phyloP scores from a whole-genome alignment of 495 filamentous ascomycete genomes.

The Aspergillus olivimuriae region DNA sequence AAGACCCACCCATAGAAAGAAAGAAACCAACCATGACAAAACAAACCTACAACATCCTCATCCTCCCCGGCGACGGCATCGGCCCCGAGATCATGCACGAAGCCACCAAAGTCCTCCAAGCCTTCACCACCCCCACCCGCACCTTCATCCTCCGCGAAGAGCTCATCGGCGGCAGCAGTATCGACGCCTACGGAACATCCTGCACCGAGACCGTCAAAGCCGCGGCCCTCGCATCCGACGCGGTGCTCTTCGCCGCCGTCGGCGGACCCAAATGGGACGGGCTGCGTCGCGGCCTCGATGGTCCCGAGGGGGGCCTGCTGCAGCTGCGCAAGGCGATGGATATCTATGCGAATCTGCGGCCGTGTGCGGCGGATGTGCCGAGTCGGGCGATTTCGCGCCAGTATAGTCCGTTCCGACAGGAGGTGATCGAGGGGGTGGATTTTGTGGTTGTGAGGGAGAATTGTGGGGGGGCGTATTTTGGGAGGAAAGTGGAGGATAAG shows the following conservation, averaged over 20 bases:
- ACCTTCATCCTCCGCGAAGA: constrained; percentile 39
- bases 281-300: constrained; percentile 33
- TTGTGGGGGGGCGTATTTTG: constrained; percentile 49
- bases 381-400: constrained; percentile 31
- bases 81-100: constrained; percentile 50
- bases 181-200: constrained; percentile 39
- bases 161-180: constrained; percentile 43
- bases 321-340: constrained; percentile 42
- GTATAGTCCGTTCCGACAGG: constrained; percentile 39
- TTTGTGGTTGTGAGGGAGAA: constrained; percentile 48
- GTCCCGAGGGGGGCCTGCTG: constrained; percentile 41
- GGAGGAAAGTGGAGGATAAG: constrained; percentile 39
- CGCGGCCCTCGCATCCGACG: constrained; percentile 33
- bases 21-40: background rate
- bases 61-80: constrained; percentile 50
- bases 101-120: constrained; percentile 45
- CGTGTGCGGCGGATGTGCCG: constrained; percentile 38
- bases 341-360: constrained; percentile 46
- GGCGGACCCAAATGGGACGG: constrained; percentile 47
- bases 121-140: constrained; percentile 31
- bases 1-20: background rate
- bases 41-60: constrained; percentile 40
- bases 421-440: constrained; percentile 41
- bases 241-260: constrained; percentile 45
- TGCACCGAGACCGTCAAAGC: constrained; percentile 40